Evolutionary conservation across 1,284 basidiomycete species (phyloP).

Genomic region (Ceratobasidium sp.): DNA sequence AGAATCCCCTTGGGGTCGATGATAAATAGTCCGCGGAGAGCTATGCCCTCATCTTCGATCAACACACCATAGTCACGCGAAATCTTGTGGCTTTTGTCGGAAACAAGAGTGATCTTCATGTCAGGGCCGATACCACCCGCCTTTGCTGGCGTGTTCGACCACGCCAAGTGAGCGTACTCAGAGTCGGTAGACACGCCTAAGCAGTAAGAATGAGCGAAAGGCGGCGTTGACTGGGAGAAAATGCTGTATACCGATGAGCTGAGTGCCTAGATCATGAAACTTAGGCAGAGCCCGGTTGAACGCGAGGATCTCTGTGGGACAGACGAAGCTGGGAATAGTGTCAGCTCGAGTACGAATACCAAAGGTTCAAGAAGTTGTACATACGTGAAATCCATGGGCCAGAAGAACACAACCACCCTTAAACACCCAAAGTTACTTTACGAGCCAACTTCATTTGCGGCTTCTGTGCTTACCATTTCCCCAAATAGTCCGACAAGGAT

Average conservation of each 20-base stretch:
- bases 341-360: background rate
- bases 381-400: conserved; percentile 68
- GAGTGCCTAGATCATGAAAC: conserved; percentile 78
- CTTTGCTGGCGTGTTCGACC: conserved; percentile 81
- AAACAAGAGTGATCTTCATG: conserved; percentile 79
- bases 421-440: conserved; percentile 47
- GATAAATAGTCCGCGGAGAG: conserved; percentile 87
- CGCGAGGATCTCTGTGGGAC: conserved; percentile 92
- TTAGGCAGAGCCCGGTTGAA: conserved; percentile 85
- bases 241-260: conserved; percentile 72
- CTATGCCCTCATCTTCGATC: conserved; percentile 84
- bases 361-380: conserved; percentile 22
- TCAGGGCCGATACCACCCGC: conserved; percentile 89
- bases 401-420: conserved; percentile 83
- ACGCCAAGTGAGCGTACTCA: conserved; percentile 87
- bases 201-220: conserved; percentile 48
- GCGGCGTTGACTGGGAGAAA: conserved; percentile 56
- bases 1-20: conserved; percentile 88
- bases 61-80: conserved; percentile 81
- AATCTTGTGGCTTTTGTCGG: conserved; percentile 58
- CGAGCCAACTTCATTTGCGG: conserved; percentile 4
- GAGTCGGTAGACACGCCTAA: conserved; percentile 79
- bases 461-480: conserved; percentile 74
- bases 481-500: conserved; percentile 75
- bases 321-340: conserved; percentile 80